Conservation (phyloP, 2,329 filamentous ascomycete genomes). For the Botrytis pseudocinerea region DNA sequence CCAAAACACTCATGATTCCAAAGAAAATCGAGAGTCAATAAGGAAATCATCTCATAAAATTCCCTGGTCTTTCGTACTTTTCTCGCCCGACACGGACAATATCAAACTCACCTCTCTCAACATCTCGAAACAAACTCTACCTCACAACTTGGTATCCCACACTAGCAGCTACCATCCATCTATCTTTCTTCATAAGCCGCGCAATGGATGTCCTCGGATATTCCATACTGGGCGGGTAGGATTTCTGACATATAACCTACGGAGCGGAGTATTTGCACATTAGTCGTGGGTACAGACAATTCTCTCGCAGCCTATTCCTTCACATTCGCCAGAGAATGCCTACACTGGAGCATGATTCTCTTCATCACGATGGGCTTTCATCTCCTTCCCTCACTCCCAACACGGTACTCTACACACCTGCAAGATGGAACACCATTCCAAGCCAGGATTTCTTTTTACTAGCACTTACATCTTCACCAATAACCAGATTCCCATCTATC, state of each 20-base stretch:
- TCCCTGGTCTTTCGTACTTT: too few relatives aligned
- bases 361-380: neutral
- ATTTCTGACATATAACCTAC: neutral
- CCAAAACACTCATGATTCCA: too few relatives aligned
- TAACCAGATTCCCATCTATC: neutral
- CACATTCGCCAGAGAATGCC: neutral
- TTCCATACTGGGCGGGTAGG: neutral
- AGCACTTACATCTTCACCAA: neutral
- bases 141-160: too few relatives aligned
- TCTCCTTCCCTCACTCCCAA: neutral
- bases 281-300: neutral
- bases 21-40: too few relatives aligned
- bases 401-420: neutral
- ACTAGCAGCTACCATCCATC: too few relatives aligned
- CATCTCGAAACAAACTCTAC: too few relatives aligned
- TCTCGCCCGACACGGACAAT: too few relatives aligned
- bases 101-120: too few relatives aligned
- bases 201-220: neutral
- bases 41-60: too few relatives aligned
- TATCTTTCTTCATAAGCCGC: too few relatives aligned
- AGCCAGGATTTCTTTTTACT: neutral
- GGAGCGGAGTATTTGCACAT: neutral
- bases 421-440: neutral
- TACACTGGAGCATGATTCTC: neutral
- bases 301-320: neutral